Percentiles rank a stretch among this genome's conserved stretches.
Evolutionary conservation across 2,329 filamentous ascomycete genomes (phyloP).

Genomic region (Aspergillus sp.): DNA sequence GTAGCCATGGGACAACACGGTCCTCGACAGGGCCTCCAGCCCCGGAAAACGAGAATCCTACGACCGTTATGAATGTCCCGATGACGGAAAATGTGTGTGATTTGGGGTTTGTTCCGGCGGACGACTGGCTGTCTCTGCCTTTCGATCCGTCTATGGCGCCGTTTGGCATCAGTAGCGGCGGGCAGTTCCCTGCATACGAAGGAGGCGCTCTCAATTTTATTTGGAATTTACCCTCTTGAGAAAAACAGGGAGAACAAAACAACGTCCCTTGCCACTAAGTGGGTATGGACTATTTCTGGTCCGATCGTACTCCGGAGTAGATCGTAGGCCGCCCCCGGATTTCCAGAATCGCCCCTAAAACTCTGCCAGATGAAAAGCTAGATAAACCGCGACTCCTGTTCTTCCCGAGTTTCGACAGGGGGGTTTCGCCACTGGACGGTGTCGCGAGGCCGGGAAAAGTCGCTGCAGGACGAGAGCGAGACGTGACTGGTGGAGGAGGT

Average conservation of each 20-base stretch:
- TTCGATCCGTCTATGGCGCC: slow-evolving; percentile 47
- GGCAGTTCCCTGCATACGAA: slow-evolving; percentile 41
- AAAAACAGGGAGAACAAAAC: background rate
- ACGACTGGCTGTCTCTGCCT: slow-evolving; percentile 44
- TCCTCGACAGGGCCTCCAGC: slow-evolving; percentile 30
- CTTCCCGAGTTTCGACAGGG: background rate
- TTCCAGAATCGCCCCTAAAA: background rate
- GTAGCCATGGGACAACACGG: slow-evolving; percentile 23
- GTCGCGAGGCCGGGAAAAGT: background rate
- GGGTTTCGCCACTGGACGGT: background rate
- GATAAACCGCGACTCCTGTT: background rate
- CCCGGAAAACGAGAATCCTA: slow-evolving; percentile 22
- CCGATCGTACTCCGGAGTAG: background rate
- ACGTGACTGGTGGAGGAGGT: background rate
- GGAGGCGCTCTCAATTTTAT: slow-evolving; percentile 43
- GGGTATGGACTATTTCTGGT: background rate
- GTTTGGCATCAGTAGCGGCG: slow-evolving; percentile 37
- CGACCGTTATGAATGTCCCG: slow-evolving; percentile 18
- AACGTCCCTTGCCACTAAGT: background rate
- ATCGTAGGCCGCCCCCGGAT: background rate
- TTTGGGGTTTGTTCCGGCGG: slow-evolving; percentile 31
- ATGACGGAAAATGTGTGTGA: slow-evolving; percentile 27
- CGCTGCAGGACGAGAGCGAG: background rate
- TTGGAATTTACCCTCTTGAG: slow-evolving; percentile 42
- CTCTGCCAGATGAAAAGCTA: background rate